Conservation (phyloP, 768 basidiomycete species). For the Agaricus subrufescens region DNA sequence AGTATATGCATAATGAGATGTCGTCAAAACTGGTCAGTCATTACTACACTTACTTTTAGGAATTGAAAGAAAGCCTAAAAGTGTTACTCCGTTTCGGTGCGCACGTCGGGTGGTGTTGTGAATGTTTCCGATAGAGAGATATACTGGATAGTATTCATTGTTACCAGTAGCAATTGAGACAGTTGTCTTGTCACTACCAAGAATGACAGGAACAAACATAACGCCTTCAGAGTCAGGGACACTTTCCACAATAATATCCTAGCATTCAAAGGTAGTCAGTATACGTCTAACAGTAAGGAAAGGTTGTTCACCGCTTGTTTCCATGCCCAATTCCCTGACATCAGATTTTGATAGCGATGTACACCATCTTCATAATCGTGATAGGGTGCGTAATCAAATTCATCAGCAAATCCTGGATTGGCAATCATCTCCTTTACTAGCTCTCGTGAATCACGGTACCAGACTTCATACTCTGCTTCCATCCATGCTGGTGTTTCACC, state of each 20-base stretch:
- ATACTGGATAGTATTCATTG: slow-evolving; percentile 30
- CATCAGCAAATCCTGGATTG: slow-evolving; percentile 28
- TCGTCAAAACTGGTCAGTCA: slow-evolving; percentile 1
- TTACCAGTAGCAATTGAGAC: slow-evolving; percentile 33
- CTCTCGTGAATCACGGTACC: slow-evolving; percentile 23
- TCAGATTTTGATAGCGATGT: slow-evolving; percentile 26
- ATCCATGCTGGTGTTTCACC: slow-evolving; percentile 25
- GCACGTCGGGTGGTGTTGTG: slow-evolving; percentile 26
- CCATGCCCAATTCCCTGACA: slow-evolving; percentile 39
- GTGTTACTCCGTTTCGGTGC: slow-evolving; percentile 22
- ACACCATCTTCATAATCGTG: slow-evolving; percentile 18
- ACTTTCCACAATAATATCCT: no score
- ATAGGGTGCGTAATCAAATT: slow-evolving; percentile 29
- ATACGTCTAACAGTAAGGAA: slow-evolving; percentile 15
- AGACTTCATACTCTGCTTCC: slow-evolving; percentile 22
- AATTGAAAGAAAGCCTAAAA: slow-evolving; percentile 25
- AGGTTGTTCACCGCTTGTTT: slow-evolving; percentile 28
- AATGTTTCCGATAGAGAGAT: slow-evolving; percentile 27
- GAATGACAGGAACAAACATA: slow-evolving; percentile 26
- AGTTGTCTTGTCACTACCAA: slow-evolving; percentile 35
- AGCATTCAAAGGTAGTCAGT: neutral
- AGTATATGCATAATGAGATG: neutral
- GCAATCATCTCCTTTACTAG: slow-evolving; percentile 24
- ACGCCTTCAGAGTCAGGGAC: slow-evolving; percentile 12
- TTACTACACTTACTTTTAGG: slow-evolving; percentile 14